phyloP scores from a whole-genome alignment of 257 asterid species.

The Fraxinus excelsior region DNA sequence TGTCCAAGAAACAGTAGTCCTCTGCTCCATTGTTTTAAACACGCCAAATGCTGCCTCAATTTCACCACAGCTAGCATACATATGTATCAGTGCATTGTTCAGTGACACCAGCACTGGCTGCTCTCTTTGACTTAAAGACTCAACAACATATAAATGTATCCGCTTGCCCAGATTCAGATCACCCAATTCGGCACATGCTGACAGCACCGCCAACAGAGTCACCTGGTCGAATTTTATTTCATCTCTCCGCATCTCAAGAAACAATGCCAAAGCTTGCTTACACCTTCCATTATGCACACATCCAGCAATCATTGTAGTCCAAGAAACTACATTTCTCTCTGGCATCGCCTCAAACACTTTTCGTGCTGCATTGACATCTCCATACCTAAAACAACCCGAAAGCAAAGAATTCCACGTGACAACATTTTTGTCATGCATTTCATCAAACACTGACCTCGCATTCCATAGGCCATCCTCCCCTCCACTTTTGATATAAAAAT shows the following conservation, averaged over 20 bases:
- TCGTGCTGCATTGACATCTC: constrained; percentile 51
- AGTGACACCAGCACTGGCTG: constrained; percentile 44
- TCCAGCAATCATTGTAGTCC: constrained; percentile 87
- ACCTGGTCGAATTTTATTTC: constrained; percentile 69
- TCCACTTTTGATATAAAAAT: constrained; percentile 59
- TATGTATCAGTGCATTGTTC: constrained; percentile 68
- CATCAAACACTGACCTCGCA: constrained; percentile 62
- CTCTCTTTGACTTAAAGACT: constrained; percentile 27
- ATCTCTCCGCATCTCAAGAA: constrained; percentile 46
- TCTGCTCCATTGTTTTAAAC: constrained; percentile 50
- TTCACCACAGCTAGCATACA: constrained; percentile 86
- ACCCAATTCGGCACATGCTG: constrained; percentile 81
- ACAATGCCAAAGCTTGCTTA: constrained; percentile 56
- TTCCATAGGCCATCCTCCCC: constrained; percentile 33
- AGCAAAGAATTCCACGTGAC: constrained; percentile 83
- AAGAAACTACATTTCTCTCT: constrained; percentile 65
- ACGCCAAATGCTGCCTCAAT: constrained; percentile 55
- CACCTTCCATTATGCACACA: constrained; percentile 60
- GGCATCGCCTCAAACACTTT: constrained; percentile 60
- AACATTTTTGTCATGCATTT: constrained; percentile 57
- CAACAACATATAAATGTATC: constrained; percentile 55
- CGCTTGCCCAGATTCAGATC: constrained; percentile 61
- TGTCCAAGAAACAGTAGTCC: constrained; percentile 72
- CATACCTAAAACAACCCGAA: constrained; percentile 49
- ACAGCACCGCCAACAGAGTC: constrained; percentile 58